Base-by-base conservation (phyloP, 2,329 filamentous ascomycete genomes). In the Monilinia aucupariae region DNA sequence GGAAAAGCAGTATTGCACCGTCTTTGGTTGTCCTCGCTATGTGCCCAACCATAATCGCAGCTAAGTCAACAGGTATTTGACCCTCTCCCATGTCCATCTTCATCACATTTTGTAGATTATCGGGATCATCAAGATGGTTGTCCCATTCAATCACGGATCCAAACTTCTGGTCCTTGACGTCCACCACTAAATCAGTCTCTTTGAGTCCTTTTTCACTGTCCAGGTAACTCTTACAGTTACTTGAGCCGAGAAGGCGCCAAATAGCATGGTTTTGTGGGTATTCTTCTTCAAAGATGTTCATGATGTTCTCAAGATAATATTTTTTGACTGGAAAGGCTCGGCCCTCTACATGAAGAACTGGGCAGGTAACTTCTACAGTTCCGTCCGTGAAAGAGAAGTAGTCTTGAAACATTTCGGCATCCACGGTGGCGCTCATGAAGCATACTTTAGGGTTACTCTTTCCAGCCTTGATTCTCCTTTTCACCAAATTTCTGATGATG, bases 351-450 rank as follows among this genome's bases (percentile, higher is more conserved):
- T 93, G 87, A 12, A 97, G 92, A 62, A 96, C 92, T 0, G 93
- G 92, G 64, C 78, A 79, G 60, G 68, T 70, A 8, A 60, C 8
- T 6, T 37, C 41, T n/a, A 87, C 64, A 85, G 78, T 17, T 88
- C 90, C 4, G 78, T 80, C 82, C 53, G 85, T 82, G 0, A 82
- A 81, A 4, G 81, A 83, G 76, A 97, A 97, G 75, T 97, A 97
- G 60, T 84, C 78, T 66, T 85, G 85, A 74, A 97, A 96, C 0
- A 91, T 85, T 0, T 86, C 82, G 0, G 92, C 91, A 74, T 97
- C 92, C 2, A 97, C 83, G 0, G 93, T 97, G 2, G 93, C 93
- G 75, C 91, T 96, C 93, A 97, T 97, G 37, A 97, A 80, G 15
- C 97, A 85, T 51, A 97, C 82, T 75, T 92, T 96, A 55, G 97